Conservation (phyloP, 2,329 filamentous ascomycete species). For the Claviceps cyperi region DNA sequence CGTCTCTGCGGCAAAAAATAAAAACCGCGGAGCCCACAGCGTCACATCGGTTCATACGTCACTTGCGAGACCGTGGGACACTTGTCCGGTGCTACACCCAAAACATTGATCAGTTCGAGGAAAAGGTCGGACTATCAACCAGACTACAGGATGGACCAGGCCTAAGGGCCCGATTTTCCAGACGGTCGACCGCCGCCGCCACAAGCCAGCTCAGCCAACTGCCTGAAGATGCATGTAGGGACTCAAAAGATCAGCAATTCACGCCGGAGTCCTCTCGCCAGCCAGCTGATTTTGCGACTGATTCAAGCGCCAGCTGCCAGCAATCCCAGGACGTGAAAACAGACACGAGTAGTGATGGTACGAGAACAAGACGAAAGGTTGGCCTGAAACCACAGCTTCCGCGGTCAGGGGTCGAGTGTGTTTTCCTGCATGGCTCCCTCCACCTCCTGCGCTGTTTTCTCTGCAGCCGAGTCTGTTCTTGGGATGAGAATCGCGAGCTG, state of each 20-base stretch:
- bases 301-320: too few relatives aligned
- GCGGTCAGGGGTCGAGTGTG: conserved; percentile 42
- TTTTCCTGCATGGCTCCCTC: conserved; percentile 60
- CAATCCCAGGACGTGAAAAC: not conserved
- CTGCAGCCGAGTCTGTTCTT: conserved; percentile 41
- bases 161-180: conserved; percentile 43
- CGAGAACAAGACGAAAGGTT: too few relatives aligned
- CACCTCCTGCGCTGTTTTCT: conserved; percentile 48
- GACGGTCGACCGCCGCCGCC: conserved; percentile 25
- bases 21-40: conserved; percentile 47
- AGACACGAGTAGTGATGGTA: not conserved
- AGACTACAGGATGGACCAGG: conserved; percentile 48
- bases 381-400: conserved; percentile 13
- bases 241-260: conserved; percentile 3
- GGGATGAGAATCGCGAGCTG: conserved; percentile 42
- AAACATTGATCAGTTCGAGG: conserved; percentile 61
- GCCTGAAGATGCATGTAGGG: conserved; percentile 19
- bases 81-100: conserved; percentile 61
- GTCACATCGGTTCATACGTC: conserved; percentile 55
- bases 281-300: too few relatives aligned
- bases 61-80: conserved; percentile 51
- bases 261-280: not conserved
- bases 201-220: conserved; percentile 21
- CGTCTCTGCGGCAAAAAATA: conserved; percentile 50
- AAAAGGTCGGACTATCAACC: conserved; percentile 52